These are phyloP conservation scores for Pseudogymnoascus sp. DNA, from an alignment of 2,329 filamentous ascomycete species.

Conservation along the genomic window DNA sequence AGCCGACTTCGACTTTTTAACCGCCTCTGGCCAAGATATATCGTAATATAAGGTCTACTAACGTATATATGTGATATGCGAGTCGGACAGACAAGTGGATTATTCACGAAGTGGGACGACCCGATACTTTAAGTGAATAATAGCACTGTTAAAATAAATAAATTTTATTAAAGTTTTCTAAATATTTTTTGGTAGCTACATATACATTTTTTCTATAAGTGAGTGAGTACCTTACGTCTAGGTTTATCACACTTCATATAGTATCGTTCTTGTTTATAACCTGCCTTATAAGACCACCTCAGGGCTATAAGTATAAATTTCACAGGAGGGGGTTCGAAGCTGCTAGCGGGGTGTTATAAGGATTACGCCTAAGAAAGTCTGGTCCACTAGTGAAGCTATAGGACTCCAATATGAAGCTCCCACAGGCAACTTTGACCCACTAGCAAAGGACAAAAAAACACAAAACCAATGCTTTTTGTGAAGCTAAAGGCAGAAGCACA, in stretches of 20 bases:
- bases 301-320: too few relatives aligned
- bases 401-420: too few relatives aligned
- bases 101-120: not conserved
- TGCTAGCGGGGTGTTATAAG: too few relatives aligned
- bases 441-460: too few relatives aligned
- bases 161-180: not conserved
- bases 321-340: too few relatives aligned
- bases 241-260: not conserved
- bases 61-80: not conserved
- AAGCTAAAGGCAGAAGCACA: not conserved
- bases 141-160: not conserved
- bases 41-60: constrained; percentile 34
- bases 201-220: not conserved
- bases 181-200: not conserved
- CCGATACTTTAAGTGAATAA: not conserved
- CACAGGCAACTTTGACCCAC: too few relatives aligned
- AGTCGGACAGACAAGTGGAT: not conserved
- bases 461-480: too few relatives aligned
- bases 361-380: too few relatives aligned
- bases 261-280: not conserved
- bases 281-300: not conserved
- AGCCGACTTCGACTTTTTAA: constrained; percentile 56
- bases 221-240: not conserved
- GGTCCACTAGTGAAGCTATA: too few relatives aligned
- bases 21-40: constrained; percentile 33